A percentile compares a stretch with the other conserved stretches of the same genome.
Conservation (phyloP, 371 early-diverging fungal species). For the Enterospora canceri region DNA sequence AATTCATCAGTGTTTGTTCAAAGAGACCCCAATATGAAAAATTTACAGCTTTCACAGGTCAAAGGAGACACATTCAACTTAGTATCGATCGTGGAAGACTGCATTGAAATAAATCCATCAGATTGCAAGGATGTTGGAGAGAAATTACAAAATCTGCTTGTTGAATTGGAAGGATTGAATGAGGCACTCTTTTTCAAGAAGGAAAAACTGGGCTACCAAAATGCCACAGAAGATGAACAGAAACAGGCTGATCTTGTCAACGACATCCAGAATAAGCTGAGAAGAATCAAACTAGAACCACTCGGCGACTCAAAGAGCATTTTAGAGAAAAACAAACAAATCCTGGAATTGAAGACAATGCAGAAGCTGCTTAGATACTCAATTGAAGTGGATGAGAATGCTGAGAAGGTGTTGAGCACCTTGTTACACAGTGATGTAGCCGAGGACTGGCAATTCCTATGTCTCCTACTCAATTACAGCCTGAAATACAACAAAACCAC, state of each 20-base stretch:
- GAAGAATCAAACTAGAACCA: constrained; percentile 12
- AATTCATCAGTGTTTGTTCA: no score
- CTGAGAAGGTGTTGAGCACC: constrained; percentile 15
- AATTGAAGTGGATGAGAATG: constrained; percentile 30
- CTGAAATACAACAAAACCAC: neutral
- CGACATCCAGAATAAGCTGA: constrained; percentile 11
- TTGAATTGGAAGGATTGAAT: constrained; percentile 23
- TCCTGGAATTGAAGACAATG: constrained; percentile 30
- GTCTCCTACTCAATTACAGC: constrained; percentile 11
- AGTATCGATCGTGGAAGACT: constrained; percentile 22
- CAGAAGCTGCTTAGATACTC: constrained; percentile 30
- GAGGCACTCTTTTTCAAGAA: constrained; percentile 46
- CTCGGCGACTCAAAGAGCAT: constrained; percentile 29
- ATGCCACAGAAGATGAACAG: constrained; percentile 1
- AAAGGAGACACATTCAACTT: constrained; percentile 28
- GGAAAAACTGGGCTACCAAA: constrained; percentile 26
- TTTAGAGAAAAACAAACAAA: constrained; percentile 33
- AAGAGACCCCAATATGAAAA: constrained; percentile 37
- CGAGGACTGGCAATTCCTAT: constrained; percentile 39
- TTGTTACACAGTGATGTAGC: constrained; percentile 22
- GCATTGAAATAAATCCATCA: constrained; percentile 15
- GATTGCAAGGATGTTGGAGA: neutral
- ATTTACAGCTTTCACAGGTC: constrained; percentile 27
- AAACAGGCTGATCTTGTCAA: constrained; percentile 2
- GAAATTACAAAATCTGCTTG: constrained; percentile 12